These are phyloP conservation scores for Ilyonectria destructans DNA, from an alignment of 2,329 filamentous ascomycete genomes.

Conservation along the genomic window DNA sequence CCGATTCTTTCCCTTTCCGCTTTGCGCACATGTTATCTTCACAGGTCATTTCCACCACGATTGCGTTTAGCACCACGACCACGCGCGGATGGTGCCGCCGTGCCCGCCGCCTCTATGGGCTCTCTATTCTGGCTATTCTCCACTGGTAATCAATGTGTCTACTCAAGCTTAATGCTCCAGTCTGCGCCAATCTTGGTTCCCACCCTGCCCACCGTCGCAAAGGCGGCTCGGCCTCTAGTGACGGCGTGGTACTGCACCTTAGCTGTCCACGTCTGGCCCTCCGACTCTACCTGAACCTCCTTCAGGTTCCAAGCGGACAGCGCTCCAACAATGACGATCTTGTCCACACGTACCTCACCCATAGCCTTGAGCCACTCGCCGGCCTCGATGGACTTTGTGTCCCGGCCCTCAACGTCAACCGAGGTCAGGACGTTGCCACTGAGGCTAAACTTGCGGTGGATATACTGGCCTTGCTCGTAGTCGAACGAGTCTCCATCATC, in stretches of 20 bases:
- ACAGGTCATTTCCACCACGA: constrained; percentile 14
- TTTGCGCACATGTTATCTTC: constrained; percentile 6
- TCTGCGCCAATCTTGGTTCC: constrained; percentile 68
- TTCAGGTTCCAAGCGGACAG: constrained; percentile 80
- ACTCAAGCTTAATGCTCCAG: constrained; percentile 63
- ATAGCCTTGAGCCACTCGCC: constrained; percentile 86
- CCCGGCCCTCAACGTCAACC: constrained; percentile 74
- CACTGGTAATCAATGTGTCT: constrained; percentile 31
- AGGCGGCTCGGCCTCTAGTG: constrained; percentile 64
- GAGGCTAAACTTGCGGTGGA: constrained; percentile 86
- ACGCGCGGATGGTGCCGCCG: constrained; percentile 34
- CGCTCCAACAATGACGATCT: constrained; percentile 86
- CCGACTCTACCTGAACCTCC: constrained; percentile 71
- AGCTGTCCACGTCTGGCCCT: constrained; percentile 69
- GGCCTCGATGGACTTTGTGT: constrained; percentile 68
- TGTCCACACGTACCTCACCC: constrained; percentile 84
- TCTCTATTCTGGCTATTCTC: constrained; percentile 42
- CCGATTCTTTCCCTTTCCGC: constrained; percentile 42
- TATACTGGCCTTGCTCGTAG: constrained; percentile 87
- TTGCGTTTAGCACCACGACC: constrained; percentile 7
- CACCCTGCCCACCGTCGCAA: constrained; percentile 68
- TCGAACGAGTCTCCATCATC: constrained; percentile 97
- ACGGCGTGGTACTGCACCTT: constrained; percentile 74
- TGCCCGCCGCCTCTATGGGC: constrained; percentile 14
- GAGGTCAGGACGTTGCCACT: constrained; percentile 75